These are phyloP conservation scores for Bretziella fagacearum DNA, from an alignment of 2,329 filamentous ascomycete species.

Conservation along the genomic window DNA sequence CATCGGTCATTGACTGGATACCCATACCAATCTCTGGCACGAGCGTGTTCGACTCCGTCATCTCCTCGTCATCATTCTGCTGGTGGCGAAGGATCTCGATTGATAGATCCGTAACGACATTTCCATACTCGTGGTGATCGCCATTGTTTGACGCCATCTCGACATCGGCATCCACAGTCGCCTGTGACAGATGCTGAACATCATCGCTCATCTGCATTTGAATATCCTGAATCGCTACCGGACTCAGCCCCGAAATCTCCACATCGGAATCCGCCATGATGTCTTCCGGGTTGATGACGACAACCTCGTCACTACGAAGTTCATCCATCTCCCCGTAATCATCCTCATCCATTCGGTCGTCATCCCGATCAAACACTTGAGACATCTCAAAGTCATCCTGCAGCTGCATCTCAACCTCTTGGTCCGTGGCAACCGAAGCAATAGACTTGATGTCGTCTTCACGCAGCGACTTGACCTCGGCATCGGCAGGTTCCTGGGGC, in stretches of 20 bases:
- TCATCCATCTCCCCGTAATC: conserved; percentile 2
- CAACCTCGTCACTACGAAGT: not conserved
- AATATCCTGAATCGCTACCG: not conserved
- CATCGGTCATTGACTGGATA: not conserved
- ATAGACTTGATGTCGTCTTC: conserved; percentile 11
- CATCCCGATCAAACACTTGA: not conserved
- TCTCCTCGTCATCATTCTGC: not conserved
- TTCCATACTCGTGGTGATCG: not conserved
- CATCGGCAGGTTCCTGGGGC: not conserved
- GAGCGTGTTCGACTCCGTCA: not conserved
- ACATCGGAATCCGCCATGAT: conserved; percentile 13
- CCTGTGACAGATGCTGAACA: not conserved
- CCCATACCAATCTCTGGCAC: not conserved
- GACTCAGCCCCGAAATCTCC: not conserved
- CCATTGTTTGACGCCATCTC: conserved; percentile 8
- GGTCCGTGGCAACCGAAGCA: conserved; percentile 10
- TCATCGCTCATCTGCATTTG: conserved; percentile 8
- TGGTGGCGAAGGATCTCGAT: not conserved
- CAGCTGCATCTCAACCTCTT: conserved; percentile 14
- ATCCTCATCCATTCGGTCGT: conserved; percentile 7
- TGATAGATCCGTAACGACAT: not conserved
- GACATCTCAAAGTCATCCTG: conserved; percentile 13
- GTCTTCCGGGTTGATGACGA: conserved; percentile 5
- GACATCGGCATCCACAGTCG: conserved; percentile 2
- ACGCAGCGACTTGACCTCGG: not conserved